These are phyloP conservation scores for Alternaria sp. DNA, from an alignment of 2,329 filamentous ascomycete species.

Conservation along the genomic window DNA sequence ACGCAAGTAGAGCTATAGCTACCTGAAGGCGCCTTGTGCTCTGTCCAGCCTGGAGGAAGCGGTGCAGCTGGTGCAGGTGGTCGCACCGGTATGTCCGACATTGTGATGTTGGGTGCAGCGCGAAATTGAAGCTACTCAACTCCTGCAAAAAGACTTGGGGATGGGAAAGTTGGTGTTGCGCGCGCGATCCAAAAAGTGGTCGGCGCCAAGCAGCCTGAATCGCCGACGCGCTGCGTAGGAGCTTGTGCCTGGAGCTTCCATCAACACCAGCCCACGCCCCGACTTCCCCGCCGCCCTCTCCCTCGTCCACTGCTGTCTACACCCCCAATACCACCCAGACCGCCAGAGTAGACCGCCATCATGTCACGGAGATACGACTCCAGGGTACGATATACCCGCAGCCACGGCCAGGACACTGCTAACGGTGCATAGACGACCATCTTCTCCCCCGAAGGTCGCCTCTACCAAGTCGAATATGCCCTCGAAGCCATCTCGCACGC, in stretches of 20 bases:
- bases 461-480: conserved; percentile 99
- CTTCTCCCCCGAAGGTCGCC: conserved; percentile 97
- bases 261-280: conserved; percentile 35
- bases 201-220: conserved; percentile 33
- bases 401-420: conserved; percentile 21
- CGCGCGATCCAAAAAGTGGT: conserved; percentile 33
- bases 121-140: not conserved
- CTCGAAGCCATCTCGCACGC: conserved; percentile 98
- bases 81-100: conserved; percentile 40
- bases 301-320: conserved; percentile 16
- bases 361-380: conserved; percentile 99
- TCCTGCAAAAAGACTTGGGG: not conserved
- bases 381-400: conserved; percentile 67
- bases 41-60: conserved; percentile 84
- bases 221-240: conserved; percentile 41
- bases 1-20: conserved; percentile 24
- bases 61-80: conserved; percentile 55
- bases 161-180: conserved; percentile 21
- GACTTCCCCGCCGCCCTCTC: conserved; percentile 28
- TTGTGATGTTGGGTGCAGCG: not conserved
- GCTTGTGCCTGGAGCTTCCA: conserved; percentile 49
- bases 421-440: conserved; percentile 80
- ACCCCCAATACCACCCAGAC: conserved; percentile 1
- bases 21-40: conserved; percentile 85
- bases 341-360: conserved; percentile 38